Percentiles rank a stretch among this genome's conserved stretches.
Conservation (phyloP, 2,329 filamentous ascomycete species). For the Alternaria tenuissima region DNA sequence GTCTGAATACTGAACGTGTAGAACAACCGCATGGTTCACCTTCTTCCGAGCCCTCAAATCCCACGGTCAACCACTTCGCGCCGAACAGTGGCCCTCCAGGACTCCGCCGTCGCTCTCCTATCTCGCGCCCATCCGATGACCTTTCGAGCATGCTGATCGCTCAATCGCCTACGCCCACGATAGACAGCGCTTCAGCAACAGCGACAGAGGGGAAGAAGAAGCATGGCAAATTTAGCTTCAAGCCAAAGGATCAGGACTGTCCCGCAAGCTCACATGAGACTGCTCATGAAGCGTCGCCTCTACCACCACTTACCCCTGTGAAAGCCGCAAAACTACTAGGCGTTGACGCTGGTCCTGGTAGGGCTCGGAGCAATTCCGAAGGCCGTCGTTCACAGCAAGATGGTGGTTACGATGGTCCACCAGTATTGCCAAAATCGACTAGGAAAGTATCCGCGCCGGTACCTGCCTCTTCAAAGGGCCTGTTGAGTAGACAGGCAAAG, state of each 20-base stretch:
- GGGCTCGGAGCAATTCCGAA: constrained; percentile 3
- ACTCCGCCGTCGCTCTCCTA: constrained; percentile 1
- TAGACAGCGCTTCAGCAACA: constrained; percentile 5
- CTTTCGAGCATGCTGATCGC: neutral
- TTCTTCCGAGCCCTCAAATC: constrained; percentile 3
- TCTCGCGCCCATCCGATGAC: constrained; percentile 1
- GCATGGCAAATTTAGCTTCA: constrained; percentile 24
- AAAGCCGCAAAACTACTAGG: constrained; percentile 36
- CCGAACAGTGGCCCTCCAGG: constrained; percentile 6
- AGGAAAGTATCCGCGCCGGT: constrained; percentile 9
- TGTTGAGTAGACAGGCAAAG: constrained; percentile 11
- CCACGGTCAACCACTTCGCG: constrained; percentile 10
- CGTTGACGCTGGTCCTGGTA: constrained; percentile 7
- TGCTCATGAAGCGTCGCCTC: constrained; percentile 16
- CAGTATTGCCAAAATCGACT: constrained; percentile 12
- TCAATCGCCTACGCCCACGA: constrained; percentile 12
- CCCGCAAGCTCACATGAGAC: constrained; percentile 12
- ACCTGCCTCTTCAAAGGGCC: constrained; percentile 8
- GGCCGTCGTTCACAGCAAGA: constrained; percentile 7
- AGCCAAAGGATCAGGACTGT: constrained; percentile 20
- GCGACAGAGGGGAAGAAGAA: constrained; percentile 26
- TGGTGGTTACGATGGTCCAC: constrained; percentile 4
- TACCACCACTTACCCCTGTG: constrained; percentile 30
- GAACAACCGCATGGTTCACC: constrained; percentile 13
- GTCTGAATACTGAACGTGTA: neutral